These are phyloP conservation scores for Solanum hybrid DNA, from an alignment of 305 asterid genomes.

Conservation along the genomic window DNA sequence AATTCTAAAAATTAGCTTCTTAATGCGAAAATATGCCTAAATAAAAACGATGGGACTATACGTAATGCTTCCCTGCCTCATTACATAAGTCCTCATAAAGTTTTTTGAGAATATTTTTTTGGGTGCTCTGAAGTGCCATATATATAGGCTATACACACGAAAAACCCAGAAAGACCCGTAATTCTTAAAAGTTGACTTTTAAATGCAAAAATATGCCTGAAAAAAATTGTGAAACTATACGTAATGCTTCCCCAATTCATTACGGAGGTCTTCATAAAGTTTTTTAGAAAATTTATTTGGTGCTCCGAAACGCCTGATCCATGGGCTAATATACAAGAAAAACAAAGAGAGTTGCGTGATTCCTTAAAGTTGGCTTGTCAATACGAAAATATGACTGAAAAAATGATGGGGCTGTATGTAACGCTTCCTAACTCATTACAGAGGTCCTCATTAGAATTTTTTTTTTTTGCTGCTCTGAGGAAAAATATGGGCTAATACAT, in stretches of 20 bases:
- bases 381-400: neutral
- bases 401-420: neutral
- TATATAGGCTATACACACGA: neutral
- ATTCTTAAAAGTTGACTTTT: too few relatives aligned
- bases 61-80: neutral
- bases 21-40: neutral
- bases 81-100: too few relatives aligned
- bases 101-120: too few relatives aligned
- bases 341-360: neutral
- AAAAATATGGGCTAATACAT: neutral
- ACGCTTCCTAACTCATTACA: neutral
- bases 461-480: neutral
- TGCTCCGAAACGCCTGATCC: fast-evolving
- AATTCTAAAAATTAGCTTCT: neutral
- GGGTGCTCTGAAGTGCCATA: neutral
- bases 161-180: neutral
- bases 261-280: neutral
- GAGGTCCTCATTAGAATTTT: neutral
- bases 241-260: too few relatives aligned
- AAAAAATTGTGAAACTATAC: neutral
- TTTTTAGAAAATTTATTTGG: too few relatives aligned
- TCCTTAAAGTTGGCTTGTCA: neutral
- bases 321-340: too few relatives aligned
- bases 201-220: neutral
- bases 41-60: neutral